Conservation (phyloP, 2,329 filamentous ascomycete genomes). For the Aspergillus clavatus region DNA sequence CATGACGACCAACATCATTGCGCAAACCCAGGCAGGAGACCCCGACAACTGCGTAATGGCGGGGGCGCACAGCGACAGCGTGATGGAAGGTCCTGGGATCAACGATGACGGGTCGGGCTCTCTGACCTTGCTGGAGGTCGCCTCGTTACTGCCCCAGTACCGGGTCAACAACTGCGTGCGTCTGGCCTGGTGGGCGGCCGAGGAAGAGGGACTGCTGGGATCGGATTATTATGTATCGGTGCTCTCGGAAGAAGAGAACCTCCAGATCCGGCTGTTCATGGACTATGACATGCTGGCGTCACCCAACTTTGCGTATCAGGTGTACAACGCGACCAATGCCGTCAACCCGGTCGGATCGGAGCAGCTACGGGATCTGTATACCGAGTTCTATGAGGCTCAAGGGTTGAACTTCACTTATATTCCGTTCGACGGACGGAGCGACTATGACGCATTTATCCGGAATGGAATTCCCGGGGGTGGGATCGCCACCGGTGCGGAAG, state of each 20-base stretch:
- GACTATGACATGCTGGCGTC: conserved; percentile 67
- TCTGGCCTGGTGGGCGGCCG: conserved; percentile 61
- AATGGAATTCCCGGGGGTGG: conserved; percentile 69
- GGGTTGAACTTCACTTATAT: conserved; percentile 66
- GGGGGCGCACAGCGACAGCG: conserved; percentile 58
- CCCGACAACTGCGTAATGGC: conserved; percentile 55
- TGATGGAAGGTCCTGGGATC: conserved; percentile 61
- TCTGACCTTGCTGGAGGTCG: conserved; percentile 55
- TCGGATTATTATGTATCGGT: conserved; percentile 52
- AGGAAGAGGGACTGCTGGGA: conserved; percentile 59
- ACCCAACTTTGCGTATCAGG: conserved; percentile 53
- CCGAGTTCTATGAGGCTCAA: conserved; percentile 59
- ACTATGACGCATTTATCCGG: conserved; percentile 72
- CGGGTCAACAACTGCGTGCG: conserved; percentile 65
- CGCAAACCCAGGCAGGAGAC: conserved; percentile 54
- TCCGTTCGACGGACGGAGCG: conserved; percentile 71
- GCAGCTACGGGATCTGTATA: conserved; percentile 63
- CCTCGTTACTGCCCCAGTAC: conserved; percentile 62
- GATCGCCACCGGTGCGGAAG: conserved; percentile 72
- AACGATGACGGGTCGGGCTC: conserved; percentile 72
- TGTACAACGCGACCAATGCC: conserved; percentile 53
- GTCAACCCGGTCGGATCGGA: conserved; percentile 60
- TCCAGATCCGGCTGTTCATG: conserved; percentile 61
- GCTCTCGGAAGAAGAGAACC: conserved; percentile 45
- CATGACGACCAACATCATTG: conserved; percentile 54